Evolutionary conservation across 2,329 filamentous ascomycete genomes (phyloP).

Genomic region (Diaporthe australafricana): DNA sequence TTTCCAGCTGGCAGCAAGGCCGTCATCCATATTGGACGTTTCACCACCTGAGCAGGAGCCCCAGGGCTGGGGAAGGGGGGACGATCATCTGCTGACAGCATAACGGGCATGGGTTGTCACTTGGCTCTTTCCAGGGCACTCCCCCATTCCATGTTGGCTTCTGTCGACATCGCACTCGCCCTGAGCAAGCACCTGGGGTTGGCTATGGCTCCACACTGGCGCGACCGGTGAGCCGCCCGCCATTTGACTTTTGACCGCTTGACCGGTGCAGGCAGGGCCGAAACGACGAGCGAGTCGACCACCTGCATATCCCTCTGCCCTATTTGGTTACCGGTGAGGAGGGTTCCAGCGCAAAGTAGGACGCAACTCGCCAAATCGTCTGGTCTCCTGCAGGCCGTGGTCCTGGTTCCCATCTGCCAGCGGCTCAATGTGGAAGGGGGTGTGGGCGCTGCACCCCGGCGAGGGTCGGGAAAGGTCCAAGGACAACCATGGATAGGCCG

Average conservation of each 20-base stretch:
- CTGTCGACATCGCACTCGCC: not conserved
- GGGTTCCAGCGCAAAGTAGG: conserved; percentile 5
- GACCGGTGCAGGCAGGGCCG: conserved; percentile 19
- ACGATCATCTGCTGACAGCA: conserved; percentile 12
- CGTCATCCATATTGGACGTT: not conserved
- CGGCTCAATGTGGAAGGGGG: conserved; percentile 12
- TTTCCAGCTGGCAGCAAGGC: conserved; percentile 9
- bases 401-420: conserved; percentile 3
- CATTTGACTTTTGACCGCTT: conserved; percentile 24
- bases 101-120: not conserved
- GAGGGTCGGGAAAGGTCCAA: not conserved
- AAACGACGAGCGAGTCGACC: not conserved
- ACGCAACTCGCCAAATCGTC: conserved; percentile 15
- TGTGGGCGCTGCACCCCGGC: conserved; percentile 7
- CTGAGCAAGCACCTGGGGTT: not conserved
- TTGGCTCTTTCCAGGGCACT: not conserved
- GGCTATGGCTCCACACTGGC: conserved; percentile 11
- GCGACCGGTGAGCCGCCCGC: conserved; percentile 11
- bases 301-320: not conserved
- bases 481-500: conserved; percentile 11
- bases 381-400: conserved; percentile 6
- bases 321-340: conserved; percentile 11
- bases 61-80: conserved; percentile 9
- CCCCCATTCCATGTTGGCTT: conserved; percentile 1
- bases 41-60: conserved; percentile 6